phyloP scores from a whole-genome alignment of 163 green algal genomes.

The Scenedesmus sp. region DNA sequence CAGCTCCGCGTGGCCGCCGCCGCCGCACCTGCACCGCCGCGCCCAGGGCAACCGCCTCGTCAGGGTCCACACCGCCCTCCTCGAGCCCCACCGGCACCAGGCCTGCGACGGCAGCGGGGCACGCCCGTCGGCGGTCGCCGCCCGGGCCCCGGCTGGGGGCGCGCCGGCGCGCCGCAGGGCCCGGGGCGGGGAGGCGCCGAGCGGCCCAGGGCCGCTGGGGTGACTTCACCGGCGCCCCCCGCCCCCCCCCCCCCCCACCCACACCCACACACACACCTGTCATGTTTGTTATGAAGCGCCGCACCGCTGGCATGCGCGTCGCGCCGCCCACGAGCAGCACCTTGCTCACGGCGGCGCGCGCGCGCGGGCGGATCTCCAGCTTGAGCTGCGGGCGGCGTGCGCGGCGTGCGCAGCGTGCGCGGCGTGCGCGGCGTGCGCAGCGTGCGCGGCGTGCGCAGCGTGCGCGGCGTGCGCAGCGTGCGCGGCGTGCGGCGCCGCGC shows the following conservation, averaged over 20 bases:
- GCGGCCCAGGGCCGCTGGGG: slow-evolving; percentile 30
- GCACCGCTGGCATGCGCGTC: slow-evolving; percentile 85
- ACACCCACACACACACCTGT: too few species aligned
- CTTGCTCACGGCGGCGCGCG: slow-evolving; percentile 57
- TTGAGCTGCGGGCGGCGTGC: slow-evolving; percentile 47
- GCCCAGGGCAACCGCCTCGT: slow-evolving; percentile 89
- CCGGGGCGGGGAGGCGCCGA: slow-evolving; percentile 78
- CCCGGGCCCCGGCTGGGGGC: too few species aligned
- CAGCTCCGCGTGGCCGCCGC: too few species aligned
- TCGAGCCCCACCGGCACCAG: background rate
- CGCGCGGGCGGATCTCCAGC: slow-evolving; percentile 70
- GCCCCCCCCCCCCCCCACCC: too few species aligned
- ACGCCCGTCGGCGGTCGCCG: too few species aligned
- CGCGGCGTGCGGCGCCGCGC: too few species aligned
- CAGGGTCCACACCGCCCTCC: slow-evolving; percentile 71
- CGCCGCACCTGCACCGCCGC: slow-evolving; percentile 86
- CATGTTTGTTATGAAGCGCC: slow-evolving; percentile 88
- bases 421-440: too few species aligned
- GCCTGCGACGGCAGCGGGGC: too few species aligned
- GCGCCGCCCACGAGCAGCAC: slow-evolving; percentile 91
- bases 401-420: background rate
- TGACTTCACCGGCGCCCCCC: too few species aligned
- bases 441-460: too few species aligned
- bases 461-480: too few species aligned
- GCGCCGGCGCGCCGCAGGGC: slow-evolving; percentile 87